phyloP scores from a whole-genome alignment of 768 basidiomycete genomes.

The Agaricus sinodeliciosus region DNA sequence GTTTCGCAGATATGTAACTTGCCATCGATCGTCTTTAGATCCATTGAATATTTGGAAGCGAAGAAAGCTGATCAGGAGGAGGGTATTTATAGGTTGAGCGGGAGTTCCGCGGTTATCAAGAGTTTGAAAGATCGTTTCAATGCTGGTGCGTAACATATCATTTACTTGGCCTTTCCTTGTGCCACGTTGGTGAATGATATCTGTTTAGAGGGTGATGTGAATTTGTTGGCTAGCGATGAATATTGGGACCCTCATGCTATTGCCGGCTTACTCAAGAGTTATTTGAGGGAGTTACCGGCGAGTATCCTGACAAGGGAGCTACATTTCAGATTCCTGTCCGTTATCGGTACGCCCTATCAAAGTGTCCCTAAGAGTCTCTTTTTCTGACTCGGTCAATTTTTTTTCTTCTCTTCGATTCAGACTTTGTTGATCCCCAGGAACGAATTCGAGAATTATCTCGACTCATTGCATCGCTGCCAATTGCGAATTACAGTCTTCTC shows the following conservation, averaged over 20 bases:
- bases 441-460: conserved; percentile 81
- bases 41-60: conserved; percentile 90
- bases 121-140: conserved; percentile 91
- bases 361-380: too few species aligned
- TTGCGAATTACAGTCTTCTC: conserved; percentile 90
- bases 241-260: conserved; percentile 98
- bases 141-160: conserved; percentile 45
- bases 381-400: conserved; percentile 10
- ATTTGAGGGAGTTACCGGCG: conserved; percentile 87
- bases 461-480: conserved; percentile 81
- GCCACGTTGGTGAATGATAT: neutral
- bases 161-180: conserved; percentile 7
- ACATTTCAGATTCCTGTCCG: conserved; percentile 84
- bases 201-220: conserved; percentile 86
- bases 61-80: conserved; percentile 96
- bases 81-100: conserved; percentile 94
- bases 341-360: conserved; percentile 59
- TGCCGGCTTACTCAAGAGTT: conserved; percentile 89
- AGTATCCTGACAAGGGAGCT: conserved; percentile 91
- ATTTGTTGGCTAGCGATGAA: conserved; percentile 81
- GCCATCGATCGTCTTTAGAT: conserved; percentile 92
- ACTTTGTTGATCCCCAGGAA: conserved; percentile 84
- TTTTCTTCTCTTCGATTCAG: conserved; percentile 30
- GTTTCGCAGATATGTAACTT: conserved; percentile 86
- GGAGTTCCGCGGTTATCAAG: conserved; percentile 94